Evolutionary conservation across 768 basidiomycete species (phyloP), one percentile per base, ranked within the genome.

Genomic region (Mycena galopus): DNA sequence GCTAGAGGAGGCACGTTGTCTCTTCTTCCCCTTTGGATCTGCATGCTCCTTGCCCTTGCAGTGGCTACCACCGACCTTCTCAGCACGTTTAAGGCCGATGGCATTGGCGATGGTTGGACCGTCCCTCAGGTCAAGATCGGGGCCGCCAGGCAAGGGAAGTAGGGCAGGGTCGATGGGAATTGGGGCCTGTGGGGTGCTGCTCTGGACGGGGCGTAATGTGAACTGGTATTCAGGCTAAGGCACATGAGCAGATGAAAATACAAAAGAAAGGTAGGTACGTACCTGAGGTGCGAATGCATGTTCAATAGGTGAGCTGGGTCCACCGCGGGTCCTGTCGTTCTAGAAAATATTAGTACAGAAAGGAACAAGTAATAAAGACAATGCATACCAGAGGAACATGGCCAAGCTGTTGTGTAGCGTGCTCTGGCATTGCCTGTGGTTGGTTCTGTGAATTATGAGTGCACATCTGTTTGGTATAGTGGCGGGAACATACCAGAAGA

Each of bases 301-400:
- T 23, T 51, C 62, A 23, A 63, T 63, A 12, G 62, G 62, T 29
- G 62, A 63, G 42, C 51, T 19, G n/a, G 47, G 62, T 23, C 62
- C 62, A 14, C 62, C 47, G 27, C 29, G 62, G 62, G 17, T 63
- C 30, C 9, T 30, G 21, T 63, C 62, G 29, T 47, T 25, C 62
- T 63, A 30, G 8, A 50, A 30, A 27, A 19, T 9, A 51, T 50
- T 14, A 51, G 62, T 4, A 32, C 42, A 35, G 12, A 51, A 33
- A n/a, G 21, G 7, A 4, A 25, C 21, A 14, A 33, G 10, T 9
- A 32, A 23, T n/a, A 30, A 63, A 25, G 6, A 23, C 33, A 51
- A 50, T n/a, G 47, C 47, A 33, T 51, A 63, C 62, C 44, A 33
- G 47, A 51, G 44, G 27, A 29, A 12, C n/a, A 19, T 60, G 33